Base-by-base conservation (phyloP, 257 asterid species). In the Lantana camara region DNA sequence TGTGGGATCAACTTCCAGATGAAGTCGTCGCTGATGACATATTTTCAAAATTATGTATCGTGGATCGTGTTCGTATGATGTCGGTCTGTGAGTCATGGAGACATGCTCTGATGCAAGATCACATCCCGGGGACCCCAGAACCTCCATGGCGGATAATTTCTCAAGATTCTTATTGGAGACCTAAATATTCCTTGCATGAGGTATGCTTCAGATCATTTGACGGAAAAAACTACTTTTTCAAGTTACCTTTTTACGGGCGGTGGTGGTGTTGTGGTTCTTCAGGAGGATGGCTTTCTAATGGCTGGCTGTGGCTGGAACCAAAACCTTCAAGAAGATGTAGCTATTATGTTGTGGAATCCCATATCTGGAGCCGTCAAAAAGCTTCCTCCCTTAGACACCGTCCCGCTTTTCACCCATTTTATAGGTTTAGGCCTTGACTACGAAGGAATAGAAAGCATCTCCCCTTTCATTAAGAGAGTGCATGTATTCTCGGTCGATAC, bases 251-350 rank as follows among this genome's bases (percentile, higher is more conserved):
- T 13, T 0, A 14, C 6, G 14, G 35, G 4, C 44, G n/a, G 9
- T 66, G 46, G 57, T 44, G 30, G 9, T 66, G 64, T 12, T 55
- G 71, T 32, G 72, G 64, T 44, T 53, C 54, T 47, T 67, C 72
- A 4, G 15, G 49, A n/a, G 63, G 62, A 14, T 65, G 70, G 70
- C 34, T 65, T n/a, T 35, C 35, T 38, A 29, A 24, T 60, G 16
- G 67, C 56, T 12, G 22, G 7, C 22, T 3, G 64, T 15, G 14
- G 23, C 1, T 35, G 40, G 40, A 35, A 35, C 11, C 1, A 35
- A 10, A 1, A 35, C 11, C 11, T 1, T 5, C 9, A 30, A 7
- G 35, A 30, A 7, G 40, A 35, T 22, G 17, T 15, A 16, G 44
- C 11, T 8, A 54, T 66, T 29, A 15, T 40, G 6, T 54, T 66